Conservation (phyloP, 2,329 filamentous ascomycete species). For the Stylonectria norvegica region DNA sequence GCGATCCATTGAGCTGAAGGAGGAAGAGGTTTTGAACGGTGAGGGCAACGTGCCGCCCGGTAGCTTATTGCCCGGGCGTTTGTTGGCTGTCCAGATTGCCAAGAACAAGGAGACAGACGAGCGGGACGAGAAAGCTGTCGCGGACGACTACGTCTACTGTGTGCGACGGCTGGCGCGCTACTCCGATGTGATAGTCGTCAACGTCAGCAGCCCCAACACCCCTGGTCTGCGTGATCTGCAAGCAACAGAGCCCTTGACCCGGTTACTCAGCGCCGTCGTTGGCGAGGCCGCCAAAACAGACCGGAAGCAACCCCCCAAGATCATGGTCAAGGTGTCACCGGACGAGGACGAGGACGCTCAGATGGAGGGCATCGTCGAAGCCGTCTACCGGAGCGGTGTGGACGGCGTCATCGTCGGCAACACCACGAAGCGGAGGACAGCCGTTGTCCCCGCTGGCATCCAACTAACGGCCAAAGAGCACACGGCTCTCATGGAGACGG, state of each 20-base stretch:
- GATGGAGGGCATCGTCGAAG: constrained; percentile 82
- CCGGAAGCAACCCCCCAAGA: constrained; percentile 61
- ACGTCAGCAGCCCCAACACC: constrained; percentile 95
- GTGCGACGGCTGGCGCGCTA: constrained; percentile 79
- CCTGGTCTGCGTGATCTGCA: constrained; percentile 86
- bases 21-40: constrained; percentile 72
- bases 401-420: constrained; percentile 97
- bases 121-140: constrained; percentile 76
- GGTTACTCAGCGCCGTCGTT: constrained; percentile 79
- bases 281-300: constrained; percentile 67
- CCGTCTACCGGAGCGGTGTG: constrained; percentile 78
- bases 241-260: constrained; percentile 75
- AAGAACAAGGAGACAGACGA: constrained; percentile 96
- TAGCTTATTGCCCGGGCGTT: constrained; percentile 69
- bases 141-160: constrained; percentile 82
- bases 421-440: constrained; percentile 81
- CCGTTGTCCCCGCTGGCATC: constrained; percentile 65
- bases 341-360: constrained; percentile 87
- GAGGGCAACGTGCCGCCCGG: constrained; percentile 75
- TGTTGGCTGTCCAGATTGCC: constrained; percentile 88
- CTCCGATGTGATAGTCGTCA: constrained; percentile 95
- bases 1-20: constrained; percentile 64
- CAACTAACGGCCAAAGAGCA: constrained; percentile 64
- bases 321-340: constrained; percentile 98
- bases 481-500: constrained; percentile 67